These are phyloP conservation scores for rapeseed (Brassica napus) DNA, from an alignment of 345 rosid species.

Conservation along the genomic window Da-Ae NC_063436.1:26583501-26584000, in stretches of 20 bases:
- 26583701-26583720: conserved; percentile 43
- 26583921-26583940: neutral
- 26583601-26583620: neutral
- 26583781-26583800: neutral
- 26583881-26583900: neutral
- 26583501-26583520: neutral
- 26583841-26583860: neutral
- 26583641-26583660: neutral
- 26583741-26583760: neutral
- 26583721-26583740: neutral
- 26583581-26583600: neutral
- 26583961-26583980: neutral
- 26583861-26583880: neutral
- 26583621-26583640: neutral
- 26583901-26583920: neutral
- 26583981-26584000: neutral
- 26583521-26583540: neutral
- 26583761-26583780: neutral
- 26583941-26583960: neutral
- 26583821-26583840: neutral
- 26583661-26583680: conserved; percentile 30
- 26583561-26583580: neutral
- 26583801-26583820: neutral
- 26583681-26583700: conserved; percentile 39
- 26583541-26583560: neutral